Base-by-base conservation (phyloP, 192 early-diverging fungal species). In the Coemansia sp. region DNA sequence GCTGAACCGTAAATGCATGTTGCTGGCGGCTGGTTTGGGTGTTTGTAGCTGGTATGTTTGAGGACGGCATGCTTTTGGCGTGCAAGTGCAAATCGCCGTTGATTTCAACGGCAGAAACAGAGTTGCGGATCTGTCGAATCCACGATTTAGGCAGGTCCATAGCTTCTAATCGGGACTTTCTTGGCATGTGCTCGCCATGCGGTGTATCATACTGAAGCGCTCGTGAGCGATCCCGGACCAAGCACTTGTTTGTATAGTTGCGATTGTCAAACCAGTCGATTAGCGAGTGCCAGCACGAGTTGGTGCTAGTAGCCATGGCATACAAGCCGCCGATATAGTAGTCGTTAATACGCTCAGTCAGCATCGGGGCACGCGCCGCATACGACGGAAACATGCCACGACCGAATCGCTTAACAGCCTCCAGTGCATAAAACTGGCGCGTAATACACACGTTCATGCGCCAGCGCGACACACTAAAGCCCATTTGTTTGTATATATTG, bases 271-370 rank as follows among this genome's bases (percentile, higher is more conserved):
- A 73, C 71, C 73, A 77, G 37, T 65, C 67, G 50, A 74, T 62
- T 38, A 76, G 50, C 23, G 56, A 14, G 43, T 57, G 50, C 73
- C 80, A 85, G 64, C 70, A 83, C 3, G 65, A 59, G 22, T 38
- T 58, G 14, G 73, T 82, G 5, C 53, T 15, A 9, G 72, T 60
- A 10, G 73, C 68, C 76, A 76, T 79, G 4, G 66, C 62, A 43
- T 56, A 68, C 29, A 83, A 43, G 4, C 91, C 94, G 19, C 94
- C 92, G 47, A 84, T 73, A 63, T 86, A 84, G 51, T 95, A 94
- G 19, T 82, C 69, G 47, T 88, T 82, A 29, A 90, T 66, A 12
- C 90, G 75, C 65, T 93, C 91, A 1, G 86, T 83, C 57, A 95
- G 71, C 67, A 92, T 92, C 1, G 92, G 92, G 8, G 88, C 83